Base-by-base conservation (phyloP, 2,329 filamentous ascomycete genomes). In the Bipolaris cookei region DNA sequence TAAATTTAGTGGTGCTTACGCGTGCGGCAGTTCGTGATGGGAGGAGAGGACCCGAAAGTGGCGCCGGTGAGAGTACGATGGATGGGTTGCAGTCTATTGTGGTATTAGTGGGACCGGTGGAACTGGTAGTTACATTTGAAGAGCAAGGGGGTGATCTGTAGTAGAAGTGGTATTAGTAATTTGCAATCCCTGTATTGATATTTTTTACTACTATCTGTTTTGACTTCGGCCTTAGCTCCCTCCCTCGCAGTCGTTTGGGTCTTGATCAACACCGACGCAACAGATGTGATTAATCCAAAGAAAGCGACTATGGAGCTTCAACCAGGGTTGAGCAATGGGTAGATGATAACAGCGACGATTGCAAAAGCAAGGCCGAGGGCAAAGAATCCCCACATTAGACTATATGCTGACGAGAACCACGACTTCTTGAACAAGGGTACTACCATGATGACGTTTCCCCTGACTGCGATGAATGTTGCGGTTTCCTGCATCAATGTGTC, bases 381-480 rank as follows among this genome's bases (percentile, higher is more conserved):
- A n/a, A 21, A 46, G 25, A 46, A 46, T 7, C 14, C 28, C 43
- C 43, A 46, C 43, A 46, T 46, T 6, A 46, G 30, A 20, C 43
- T 6, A 6, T 46, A 46, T 6, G 43, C 28, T 4, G 43, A 28
- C n/a, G 43, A 46, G 28, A 46, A 46, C 43, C 28, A 46, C 5
- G 43, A 46, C n/a, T 34, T 46, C 28, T 20, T 18, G 4, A 35
- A 18, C n/a, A 46, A 18, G 3, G 43, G 43, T 30, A 46, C 28
- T 4, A 46, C 43, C 43, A 35, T 46, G 43, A 35, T 20, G 43
- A 46, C 16, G 18, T 34, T 46, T n/a, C 43, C 43, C 28, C 34
- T 32, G 3, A 46, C 43, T 11, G 43, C 43, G 10, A 46, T 28
- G 2, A 46, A 28, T 30, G 28, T 46, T 30, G 30, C 43, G 18